These are phyloP conservation scores for Neurospora sp. DNA, from an alignment of 495 filamentous ascomycete species.

Conservation along the genomic window DNA sequence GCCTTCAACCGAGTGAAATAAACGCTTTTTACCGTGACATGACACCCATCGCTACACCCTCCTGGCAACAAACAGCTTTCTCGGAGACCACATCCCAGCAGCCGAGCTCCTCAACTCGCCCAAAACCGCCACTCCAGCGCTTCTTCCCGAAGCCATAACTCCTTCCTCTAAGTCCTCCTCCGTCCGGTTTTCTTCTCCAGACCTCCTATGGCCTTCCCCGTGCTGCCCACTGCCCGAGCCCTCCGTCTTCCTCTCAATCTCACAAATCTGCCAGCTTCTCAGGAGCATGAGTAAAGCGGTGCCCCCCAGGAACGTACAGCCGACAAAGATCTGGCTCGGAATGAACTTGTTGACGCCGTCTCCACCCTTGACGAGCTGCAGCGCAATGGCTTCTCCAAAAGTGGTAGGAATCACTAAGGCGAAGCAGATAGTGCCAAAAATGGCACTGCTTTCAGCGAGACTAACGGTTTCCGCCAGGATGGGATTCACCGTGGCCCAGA, in stretches of 20 bases:
- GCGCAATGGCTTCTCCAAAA: conserved; percentile 9
- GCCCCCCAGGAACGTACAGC: conserved; percentile 7
- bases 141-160: background rate
- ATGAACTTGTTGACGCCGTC: conserved; percentile 6
- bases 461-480: conserved; percentile 70
- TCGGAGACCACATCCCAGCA: background rate
- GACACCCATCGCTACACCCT: background rate
- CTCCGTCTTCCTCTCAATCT: conserved; percentile 3
- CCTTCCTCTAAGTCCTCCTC: background rate
- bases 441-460: conserved; percentile 25
- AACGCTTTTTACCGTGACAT: background rate
- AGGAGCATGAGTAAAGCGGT: conserved; percentile 2
- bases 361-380: conserved; percentile 8
- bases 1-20: background rate
- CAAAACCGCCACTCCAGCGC: background rate
- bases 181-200: background rate
- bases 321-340: conserved; percentile 7
- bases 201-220: background rate
- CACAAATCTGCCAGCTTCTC: conserved; percentile 8
- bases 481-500: conserved; percentile 63
- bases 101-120: background rate
- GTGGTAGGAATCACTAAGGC: conserved; percentile 11
- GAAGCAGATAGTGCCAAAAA: conserved; percentile 6
- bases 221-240: background rate
- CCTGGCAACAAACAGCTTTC: background rate